phyloP scores from a whole-genome alignment of 2,329 filamentous ascomycete species.

The Penicillium sp. region DNA sequence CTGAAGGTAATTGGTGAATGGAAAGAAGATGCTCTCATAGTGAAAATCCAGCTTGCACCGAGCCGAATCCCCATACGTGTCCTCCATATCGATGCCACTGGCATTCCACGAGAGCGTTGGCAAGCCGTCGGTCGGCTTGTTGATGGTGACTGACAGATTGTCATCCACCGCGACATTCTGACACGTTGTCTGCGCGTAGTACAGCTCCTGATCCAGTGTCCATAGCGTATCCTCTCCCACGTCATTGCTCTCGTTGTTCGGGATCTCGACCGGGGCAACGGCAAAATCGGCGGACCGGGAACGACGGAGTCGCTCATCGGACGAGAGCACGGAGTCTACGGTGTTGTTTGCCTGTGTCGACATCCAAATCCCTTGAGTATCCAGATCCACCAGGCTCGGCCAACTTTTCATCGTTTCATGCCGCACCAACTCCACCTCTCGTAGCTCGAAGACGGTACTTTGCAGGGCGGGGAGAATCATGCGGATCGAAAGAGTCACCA shows the following conservation, averaged over 20 bases:
- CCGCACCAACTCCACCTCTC: conserved; percentile 24
- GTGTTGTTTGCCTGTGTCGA: conserved; percentile 27
- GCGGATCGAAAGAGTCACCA: conserved; percentile 32
- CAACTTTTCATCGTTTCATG: conserved; percentile 28
- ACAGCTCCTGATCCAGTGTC: conserved; percentile 33
- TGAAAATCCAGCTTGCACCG: conserved; percentile 30
- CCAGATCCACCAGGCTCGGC: conserved; percentile 28
- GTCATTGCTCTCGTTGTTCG: conserved; percentile 13
- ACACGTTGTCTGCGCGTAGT: conserved; percentile 31
- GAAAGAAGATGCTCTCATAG: conserved; percentile 31
- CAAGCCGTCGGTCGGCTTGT: conserved; percentile 14
- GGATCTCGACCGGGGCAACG: conserved; percentile 33
- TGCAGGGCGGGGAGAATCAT: conserved; percentile 35
- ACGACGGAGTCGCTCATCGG: conserved; percentile 17
- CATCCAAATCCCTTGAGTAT: conserved; percentile 32
- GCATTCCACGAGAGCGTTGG: conserved; percentile 30
- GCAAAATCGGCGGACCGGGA: conserved; percentile 31
- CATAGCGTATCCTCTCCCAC: conserved; percentile 27
- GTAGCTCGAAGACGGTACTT: conserved; percentile 32
- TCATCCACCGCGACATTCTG: conserved; percentile 19
- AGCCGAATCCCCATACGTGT: conserved; percentile 10
- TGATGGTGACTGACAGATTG: conserved; percentile 22
- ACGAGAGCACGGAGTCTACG: conserved; percentile 21
- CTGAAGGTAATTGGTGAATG: conserved; percentile 30
- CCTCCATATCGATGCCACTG: conserved; percentile 22